These are phyloP conservation scores for Hyphopichia homilentoma DNA, from an alignment of 805 yeast species.

Conservation along the genomic window DNA sequence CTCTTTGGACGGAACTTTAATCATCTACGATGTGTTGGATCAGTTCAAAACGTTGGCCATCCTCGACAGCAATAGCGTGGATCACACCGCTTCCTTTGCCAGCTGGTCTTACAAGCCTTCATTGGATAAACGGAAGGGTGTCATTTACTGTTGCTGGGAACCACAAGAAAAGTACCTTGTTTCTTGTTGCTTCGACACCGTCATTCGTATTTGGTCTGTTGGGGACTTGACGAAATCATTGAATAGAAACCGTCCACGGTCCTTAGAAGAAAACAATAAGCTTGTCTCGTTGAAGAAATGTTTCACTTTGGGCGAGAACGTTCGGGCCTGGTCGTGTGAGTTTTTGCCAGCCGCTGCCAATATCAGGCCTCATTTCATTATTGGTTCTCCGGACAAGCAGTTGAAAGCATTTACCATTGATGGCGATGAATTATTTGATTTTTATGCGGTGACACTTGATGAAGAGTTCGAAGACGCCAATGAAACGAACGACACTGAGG, in stretches of 20 bases:
- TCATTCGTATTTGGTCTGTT: constrained; percentile 67
- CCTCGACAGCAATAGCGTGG: constrained; percentile 22
- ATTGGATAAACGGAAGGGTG: constrained; percentile 31
- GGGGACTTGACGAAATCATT: constrained; percentile 26
- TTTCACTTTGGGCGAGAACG: constrained; percentile 36
- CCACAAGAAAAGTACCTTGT: constrained; percentile 64
- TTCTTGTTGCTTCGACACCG: constrained; percentile 69
- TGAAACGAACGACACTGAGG: no score
- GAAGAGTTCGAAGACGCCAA: background rate
- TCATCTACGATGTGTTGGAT: constrained; percentile 61
- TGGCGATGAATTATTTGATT: constrained; percentile 41
- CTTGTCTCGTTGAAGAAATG: constrained; percentile 29
- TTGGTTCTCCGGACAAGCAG: constrained; percentile 75
- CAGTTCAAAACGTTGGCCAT: constrained; percentile 28
- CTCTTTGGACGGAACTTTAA: constrained; percentile 60
- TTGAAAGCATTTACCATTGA: constrained; percentile 36
- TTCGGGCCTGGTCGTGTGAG: constrained; percentile 51
- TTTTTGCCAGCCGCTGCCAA: constrained; percentile 53
- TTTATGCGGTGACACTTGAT: constrained; percentile 18
- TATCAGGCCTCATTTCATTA: constrained; percentile 50
- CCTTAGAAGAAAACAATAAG: constrained; percentile 5
- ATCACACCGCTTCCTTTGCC: constrained; percentile 25
- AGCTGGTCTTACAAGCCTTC: constrained; percentile 22
- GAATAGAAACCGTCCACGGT: constrained; percentile 5
- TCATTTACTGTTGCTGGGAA: constrained; percentile 73